A percentile compares a stretch with the other conserved stretches of the same genome.
Conservation (phyloP, 202 grass and related monocot genomes). For the Eragrostis tef region DNA sequence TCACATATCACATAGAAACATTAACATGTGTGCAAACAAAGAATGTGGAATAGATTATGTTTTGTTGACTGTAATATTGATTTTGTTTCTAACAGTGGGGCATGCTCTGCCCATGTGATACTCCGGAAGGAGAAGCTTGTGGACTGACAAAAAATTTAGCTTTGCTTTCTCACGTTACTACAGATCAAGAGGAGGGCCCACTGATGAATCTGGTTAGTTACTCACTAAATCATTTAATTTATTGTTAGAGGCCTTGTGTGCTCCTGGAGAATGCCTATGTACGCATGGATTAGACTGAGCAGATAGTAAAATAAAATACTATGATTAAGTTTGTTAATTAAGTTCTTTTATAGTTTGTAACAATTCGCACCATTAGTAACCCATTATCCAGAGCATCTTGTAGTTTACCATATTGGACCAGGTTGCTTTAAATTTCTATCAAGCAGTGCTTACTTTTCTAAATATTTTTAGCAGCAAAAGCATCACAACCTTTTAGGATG, state of each 20-base stretch:
- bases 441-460: neutral
- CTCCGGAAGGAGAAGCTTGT: constrained; percentile 97
- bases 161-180: constrained; percentile 90
- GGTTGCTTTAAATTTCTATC: neutral
- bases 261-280: constrained; percentile 6
- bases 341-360: neutral
- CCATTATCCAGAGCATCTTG: neutral
- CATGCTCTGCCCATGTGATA: constrained; percentile 99
- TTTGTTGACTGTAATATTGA: neutral
- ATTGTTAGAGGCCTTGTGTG: constrained; percentile 8
- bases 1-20: constrained; percentile 29
- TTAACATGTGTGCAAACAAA: constrained; percentile 21
- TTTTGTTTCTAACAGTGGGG: constrained; percentile 78
- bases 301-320: too few species aligned
- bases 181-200: constrained; percentile 85
- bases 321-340: neutral
- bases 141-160: constrained; percentile 98
- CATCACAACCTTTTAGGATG: neutral
- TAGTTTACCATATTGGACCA: neutral
- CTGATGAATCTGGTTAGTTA: constrained; percentile 75
- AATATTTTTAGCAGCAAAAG: neutral
- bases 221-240: constrained; percentile 38
- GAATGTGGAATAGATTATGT: neutral
- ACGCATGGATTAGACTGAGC: neutral
- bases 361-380: neutral